phyloP scores from a whole-genome alignment of 176 grass and related monocot genomes.

The Cenchrus purpureus region DNA sequence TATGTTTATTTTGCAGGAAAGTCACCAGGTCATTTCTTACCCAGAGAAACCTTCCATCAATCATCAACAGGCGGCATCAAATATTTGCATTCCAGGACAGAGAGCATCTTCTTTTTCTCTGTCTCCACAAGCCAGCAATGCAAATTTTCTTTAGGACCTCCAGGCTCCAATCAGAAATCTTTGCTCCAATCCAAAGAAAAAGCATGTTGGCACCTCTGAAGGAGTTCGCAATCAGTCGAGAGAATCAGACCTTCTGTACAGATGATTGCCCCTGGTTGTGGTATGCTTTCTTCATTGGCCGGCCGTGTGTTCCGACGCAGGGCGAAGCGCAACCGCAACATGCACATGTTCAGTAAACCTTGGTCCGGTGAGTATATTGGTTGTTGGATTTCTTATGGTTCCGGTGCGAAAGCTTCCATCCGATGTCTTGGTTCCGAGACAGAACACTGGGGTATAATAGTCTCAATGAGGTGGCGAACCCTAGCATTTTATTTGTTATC shows the following conservation, averaged over 20 bases:
- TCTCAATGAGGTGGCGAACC: constrained; percentile 37
- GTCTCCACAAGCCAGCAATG: constrained; percentile 39
- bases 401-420: constrained; percentile 10
- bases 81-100: constrained; percentile 43
- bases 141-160: constrained; percentile 48
- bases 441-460: constrained; percentile 20
- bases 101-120: constrained; percentile 51
- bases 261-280: constrained; percentile 28
- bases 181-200: constrained; percentile 45
- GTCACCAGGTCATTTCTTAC: constrained; percentile 37
- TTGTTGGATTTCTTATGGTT: constrained; percentile 42
- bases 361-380: constrained; percentile 28
- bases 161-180: constrained; percentile 36
- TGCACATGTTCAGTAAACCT: constrained; percentile 43
- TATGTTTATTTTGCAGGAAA: constrained; percentile 13
- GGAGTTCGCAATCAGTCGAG: constrained; percentile 38
- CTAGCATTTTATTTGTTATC: constrained; percentile 45
- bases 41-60: constrained; percentile 37
- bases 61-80: constrained; percentile 30
- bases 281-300: constrained; percentile 31
- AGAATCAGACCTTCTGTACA: constrained; percentile 38
- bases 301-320: constrained; percentile 3
- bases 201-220: constrained; percentile 34
- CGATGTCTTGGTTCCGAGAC: constrained; percentile 18
- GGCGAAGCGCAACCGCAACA: constrained; percentile 10